A percentile compares a stretch with the other conserved stretches of the same genome.
Evolutionary conservation across 73 alveolate genomes (phyloP).

Genomic region (Tetrahymena malaccensis): DNA sequence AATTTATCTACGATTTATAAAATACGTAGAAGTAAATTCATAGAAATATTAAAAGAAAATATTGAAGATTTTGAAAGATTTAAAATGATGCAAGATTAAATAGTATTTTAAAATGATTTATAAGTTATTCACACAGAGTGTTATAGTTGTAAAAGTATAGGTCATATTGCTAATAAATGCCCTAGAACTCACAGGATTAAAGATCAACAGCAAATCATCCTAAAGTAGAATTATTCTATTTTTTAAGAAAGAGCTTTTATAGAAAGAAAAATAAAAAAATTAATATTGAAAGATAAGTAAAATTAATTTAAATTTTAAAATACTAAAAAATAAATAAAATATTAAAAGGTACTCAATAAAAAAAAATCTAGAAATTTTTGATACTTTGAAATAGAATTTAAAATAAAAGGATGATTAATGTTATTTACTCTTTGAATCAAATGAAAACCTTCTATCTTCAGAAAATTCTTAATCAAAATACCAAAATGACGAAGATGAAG

Average conservation of each 20-base stretch:
- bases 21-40: conserved; percentile 3
- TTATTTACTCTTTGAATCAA: not conserved
- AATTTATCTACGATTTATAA: conserved; percentile 4
- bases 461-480: not conserved
- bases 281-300: not conserved
- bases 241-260: not conserved
- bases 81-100: not conserved
- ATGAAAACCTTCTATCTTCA: not conserved
- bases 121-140: not conserved
- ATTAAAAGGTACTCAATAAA: not conserved
- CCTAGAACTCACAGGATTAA: not conserved
- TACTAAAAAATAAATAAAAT: no score
- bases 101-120: not conserved
- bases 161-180: not conserved
- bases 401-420: not conserved
- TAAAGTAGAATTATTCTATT: not conserved
- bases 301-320: no score
- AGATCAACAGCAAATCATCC: not conserved
- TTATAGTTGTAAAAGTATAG: not conserved
- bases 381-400: no score
- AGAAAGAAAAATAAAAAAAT: not conserved
- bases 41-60: not conserved
- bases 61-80: conserved; percentile 13
- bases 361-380: not conserved
- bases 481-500: not conserved